These are phyloP conservation scores for Gliomastix tumulicola DNA, from an alignment of 2,329 filamentous ascomycete species.

Conservation along the genomic window DNA sequence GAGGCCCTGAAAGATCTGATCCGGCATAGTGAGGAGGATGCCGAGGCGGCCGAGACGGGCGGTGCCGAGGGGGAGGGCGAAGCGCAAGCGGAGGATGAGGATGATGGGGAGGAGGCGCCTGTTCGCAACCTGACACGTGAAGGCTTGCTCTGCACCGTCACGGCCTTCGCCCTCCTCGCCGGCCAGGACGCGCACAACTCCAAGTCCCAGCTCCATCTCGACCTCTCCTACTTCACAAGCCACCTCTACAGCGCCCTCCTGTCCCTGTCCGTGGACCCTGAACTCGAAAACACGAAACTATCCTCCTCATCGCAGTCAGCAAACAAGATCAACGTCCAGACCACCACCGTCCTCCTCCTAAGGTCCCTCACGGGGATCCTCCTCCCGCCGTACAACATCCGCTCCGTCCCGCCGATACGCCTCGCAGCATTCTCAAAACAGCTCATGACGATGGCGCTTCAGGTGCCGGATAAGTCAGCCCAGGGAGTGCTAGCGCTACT, in stretches of 20 bases:
- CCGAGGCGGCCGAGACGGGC: constrained; percentile 33
- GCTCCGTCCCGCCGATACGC: constrained; percentile 71
- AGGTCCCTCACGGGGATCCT: constrained; percentile 79
- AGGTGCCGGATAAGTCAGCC: constrained; percentile 84
- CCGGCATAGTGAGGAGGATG: constrained; percentile 58
- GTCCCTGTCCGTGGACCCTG: constrained; percentile 69
- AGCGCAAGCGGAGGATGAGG: constrained; percentile 28
- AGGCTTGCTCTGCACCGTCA: constrained; percentile 87
- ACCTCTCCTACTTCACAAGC: constrained; percentile 90
- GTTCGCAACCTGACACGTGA: constrained; percentile 75
- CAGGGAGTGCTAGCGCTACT: constrained; percentile 74
- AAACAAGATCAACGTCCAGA: constrained; percentile 84
- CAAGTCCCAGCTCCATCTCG: constrained; percentile 73
- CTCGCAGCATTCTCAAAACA: constrained; percentile 94
- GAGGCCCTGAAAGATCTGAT: constrained; percentile 94
- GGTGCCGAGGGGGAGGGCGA: constrained; percentile 33
- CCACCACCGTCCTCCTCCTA: constrained; percentile 85
- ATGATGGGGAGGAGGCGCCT: constrained; percentile 36
- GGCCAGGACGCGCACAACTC: constrained; percentile 89
- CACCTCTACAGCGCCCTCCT: constrained; percentile 87
- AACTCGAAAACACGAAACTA: constrained; percentile 70
- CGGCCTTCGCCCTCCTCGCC: constrained; percentile 90
- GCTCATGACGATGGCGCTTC: constrained; percentile 72
- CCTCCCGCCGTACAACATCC: constrained; percentile 65
- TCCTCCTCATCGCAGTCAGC: constrained; percentile 30